Percentiles rank a stretch among this genome's conserved stretches.
Evolutionary conservation across 768 basidiomycete species (phyloP).

Genomic region (Mycena galericulata): DNA sequence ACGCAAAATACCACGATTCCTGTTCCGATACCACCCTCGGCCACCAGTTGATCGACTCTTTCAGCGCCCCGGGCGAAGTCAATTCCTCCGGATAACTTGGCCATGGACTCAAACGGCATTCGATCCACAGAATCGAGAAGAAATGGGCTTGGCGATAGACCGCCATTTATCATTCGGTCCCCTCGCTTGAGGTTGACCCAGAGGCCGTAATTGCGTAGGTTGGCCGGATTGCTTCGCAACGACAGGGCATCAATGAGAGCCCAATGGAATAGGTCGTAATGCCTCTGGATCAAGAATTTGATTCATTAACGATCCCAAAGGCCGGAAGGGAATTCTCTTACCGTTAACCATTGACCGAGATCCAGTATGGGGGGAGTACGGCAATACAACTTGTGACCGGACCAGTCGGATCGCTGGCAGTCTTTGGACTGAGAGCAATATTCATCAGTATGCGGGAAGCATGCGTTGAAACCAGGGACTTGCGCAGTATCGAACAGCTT

Average conservation of each 20-base stretch:
- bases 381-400: constrained; percentile 7
- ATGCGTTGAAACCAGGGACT: background rate
- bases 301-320: background rate
- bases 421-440: background rate
- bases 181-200: background rate
- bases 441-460: too few relatives aligned
- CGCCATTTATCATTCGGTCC: background rate
- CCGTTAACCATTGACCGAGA: background rate
- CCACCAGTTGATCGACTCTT: background rate
- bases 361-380: background rate
- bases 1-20: background rate
- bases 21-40: background rate
- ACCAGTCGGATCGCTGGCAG: constrained; percentile 3
- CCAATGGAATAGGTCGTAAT: background rate
- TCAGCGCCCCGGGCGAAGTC: background rate
- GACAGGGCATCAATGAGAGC: constrained; percentile 2
- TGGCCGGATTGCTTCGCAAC: background rate
- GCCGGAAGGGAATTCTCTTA: background rate
- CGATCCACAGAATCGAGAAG: background rate
- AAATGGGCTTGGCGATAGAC: background rate
- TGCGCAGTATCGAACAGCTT: background rate
- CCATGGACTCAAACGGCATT: background rate
- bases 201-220: background rate
- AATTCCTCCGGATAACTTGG: background rate
- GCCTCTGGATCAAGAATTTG: background rate